phyloP scores from a whole-genome alignment of 2,329 filamentous ascomycete genomes.

The Sclerotinia nivalis region DNA sequence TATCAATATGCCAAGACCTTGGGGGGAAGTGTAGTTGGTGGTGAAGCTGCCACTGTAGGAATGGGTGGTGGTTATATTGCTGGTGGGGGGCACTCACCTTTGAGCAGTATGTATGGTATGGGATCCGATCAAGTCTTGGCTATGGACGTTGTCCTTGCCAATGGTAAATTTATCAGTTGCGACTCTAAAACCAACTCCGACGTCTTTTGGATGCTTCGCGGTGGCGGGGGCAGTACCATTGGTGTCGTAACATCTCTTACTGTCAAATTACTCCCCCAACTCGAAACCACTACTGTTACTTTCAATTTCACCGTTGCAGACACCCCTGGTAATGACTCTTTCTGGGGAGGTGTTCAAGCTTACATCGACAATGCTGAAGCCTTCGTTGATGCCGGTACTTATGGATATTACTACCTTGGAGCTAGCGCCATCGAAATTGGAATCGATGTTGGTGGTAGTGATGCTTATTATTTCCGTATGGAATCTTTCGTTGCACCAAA shows the following conservation, averaged over 20 bases:
- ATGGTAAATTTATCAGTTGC: constrained; percentile 32
- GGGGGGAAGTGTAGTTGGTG: constrained; percentile 51
- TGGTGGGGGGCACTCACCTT: constrained; percentile 60
- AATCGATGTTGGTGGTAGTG: constrained; percentile 39
- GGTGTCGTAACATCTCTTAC: constrained; percentile 62
- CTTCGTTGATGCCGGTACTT: constrained; percentile 42
- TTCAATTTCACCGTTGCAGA: constrained; percentile 52
- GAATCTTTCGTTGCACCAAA: constrained; percentile 38
- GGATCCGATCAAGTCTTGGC: constrained; percentile 54
- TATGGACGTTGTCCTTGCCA: constrained; percentile 33
- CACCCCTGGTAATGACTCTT: constrained; percentile 48
- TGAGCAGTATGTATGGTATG: constrained; percentile 56
- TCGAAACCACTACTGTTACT: constrained; percentile 42
- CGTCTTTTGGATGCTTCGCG: constrained; percentile 36
- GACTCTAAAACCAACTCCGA: constrained; percentile 30
- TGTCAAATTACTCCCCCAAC: constrained; percentile 50
- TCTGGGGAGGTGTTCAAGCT: constrained; percentile 54
- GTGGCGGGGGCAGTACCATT: constrained; percentile 49
- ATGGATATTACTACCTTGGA: constrained; percentile 40
- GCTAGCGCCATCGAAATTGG: constrained; percentile 38
- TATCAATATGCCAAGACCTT: constrained; percentile 45
- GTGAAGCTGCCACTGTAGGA: constrained; percentile 45
- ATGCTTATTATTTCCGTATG: constrained; percentile 20
- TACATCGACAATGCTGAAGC: constrained; percentile 50
- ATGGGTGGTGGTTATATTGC: constrained; percentile 53